Conservation (phyloP, 805 yeast genomes). For the Hanseniaspora opuntiae region DNA sequence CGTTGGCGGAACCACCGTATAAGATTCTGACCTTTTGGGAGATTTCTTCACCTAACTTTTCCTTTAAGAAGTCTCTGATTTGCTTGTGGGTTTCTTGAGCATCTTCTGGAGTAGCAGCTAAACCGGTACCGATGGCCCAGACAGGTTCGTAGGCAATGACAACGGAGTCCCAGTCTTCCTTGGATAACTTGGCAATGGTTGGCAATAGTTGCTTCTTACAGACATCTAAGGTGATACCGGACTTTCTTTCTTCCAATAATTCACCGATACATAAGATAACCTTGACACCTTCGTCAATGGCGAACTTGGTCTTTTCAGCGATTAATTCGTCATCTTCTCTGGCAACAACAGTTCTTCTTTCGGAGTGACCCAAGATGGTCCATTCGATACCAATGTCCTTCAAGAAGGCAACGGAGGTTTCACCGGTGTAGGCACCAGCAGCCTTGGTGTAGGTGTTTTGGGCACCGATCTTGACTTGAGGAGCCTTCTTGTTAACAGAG, state of each 20-base stretch:
- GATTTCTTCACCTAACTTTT: slow-evolving; percentile 61
- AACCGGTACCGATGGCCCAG: slow-evolving; percentile 99
- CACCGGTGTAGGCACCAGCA: slow-evolving; percentile 97
- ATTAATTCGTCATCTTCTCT: slow-evolving; percentile 80
- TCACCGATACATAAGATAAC: slow-evolving; percentile 97
- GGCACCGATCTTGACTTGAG: slow-evolving; percentile 70
- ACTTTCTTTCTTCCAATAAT: slow-evolving; percentile 86
- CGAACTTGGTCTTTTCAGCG: slow-evolving; percentile 89
- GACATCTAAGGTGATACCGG: slow-evolving; percentile 73
- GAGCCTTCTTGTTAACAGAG: slow-evolving; percentile 45
- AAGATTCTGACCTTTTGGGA: slow-evolving; percentile 77
- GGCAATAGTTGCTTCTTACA: slow-evolving; percentile 84
- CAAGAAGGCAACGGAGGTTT: slow-evolving; percentile 74
- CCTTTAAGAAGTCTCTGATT: slow-evolving; percentile 71
- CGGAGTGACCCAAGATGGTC: slow-evolving; percentile 96
- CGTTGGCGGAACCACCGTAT: slow-evolving; percentile 98
- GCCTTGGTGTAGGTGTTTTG: slow-evolving; percentile 82
- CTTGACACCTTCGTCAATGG: slow-evolving; percentile 74
- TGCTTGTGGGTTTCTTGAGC: slow-evolving; percentile 89
- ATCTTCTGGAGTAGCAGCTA: slow-evolving; percentile 96
- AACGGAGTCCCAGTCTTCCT: slow-evolving; percentile 64
- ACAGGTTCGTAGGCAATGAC: slow-evolving; percentile 98
- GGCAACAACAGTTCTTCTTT: slow-evolving; percentile 80
- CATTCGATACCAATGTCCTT: slow-evolving; percentile 86
- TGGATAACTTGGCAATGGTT: slow-evolving; percentile 52